Conservation (phyloP, 2,329 filamentous ascomycete species). For the Nigrospora oryzae region DNA sequence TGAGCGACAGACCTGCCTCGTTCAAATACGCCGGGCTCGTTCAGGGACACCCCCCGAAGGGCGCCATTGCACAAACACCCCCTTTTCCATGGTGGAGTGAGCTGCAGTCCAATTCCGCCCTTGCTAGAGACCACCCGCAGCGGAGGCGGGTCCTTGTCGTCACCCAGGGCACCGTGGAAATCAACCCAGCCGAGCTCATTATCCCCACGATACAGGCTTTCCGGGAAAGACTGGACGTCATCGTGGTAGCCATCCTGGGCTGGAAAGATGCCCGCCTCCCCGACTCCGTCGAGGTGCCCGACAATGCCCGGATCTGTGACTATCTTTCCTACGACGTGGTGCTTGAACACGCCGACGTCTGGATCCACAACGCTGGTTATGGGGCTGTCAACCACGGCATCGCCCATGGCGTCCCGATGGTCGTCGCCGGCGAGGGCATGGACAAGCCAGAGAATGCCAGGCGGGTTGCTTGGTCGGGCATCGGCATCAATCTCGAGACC, state of each 20-base stretch:
- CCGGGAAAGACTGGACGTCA: conserved; percentile 11
- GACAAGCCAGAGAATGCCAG: conserved; percentile 29
- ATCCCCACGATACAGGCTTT: conserved; percentile 26
- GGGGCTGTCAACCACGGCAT: conserved; percentile 30
- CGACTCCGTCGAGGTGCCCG: conserved; percentile 9
- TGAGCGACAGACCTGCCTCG: conserved; percentile 23
- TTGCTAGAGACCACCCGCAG: background rate
- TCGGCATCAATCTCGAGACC: conserved; percentile 22
- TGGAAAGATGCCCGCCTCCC: conserved; percentile 20
- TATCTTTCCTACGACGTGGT: conserved; percentile 29
- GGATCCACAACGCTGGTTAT: conserved; percentile 32
- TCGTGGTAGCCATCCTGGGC: conserved; percentile 27
- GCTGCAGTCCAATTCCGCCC: conserved; percentile 16
- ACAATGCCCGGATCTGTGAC: conserved; percentile 24
- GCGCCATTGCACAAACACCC: conserved; percentile 6
- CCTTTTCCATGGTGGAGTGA: conserved; percentile 25
- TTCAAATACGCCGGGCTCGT: conserved; percentile 27
- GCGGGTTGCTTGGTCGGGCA: conserved; percentile 22
- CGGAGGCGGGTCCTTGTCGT: conserved; percentile 26
- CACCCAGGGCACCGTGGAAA: conserved; percentile 30
- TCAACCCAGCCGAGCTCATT: conserved; percentile 25
- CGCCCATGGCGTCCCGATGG: conserved; percentile 29
- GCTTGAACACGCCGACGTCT: conserved; percentile 25
- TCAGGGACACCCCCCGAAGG: conserved; percentile 10
- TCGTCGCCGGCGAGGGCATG: conserved; percentile 30